Evolutionary conservation across 495 filamentous ascomycete genomes (phyloP).

Genomic region (Xylaria palmicola): DNA sequence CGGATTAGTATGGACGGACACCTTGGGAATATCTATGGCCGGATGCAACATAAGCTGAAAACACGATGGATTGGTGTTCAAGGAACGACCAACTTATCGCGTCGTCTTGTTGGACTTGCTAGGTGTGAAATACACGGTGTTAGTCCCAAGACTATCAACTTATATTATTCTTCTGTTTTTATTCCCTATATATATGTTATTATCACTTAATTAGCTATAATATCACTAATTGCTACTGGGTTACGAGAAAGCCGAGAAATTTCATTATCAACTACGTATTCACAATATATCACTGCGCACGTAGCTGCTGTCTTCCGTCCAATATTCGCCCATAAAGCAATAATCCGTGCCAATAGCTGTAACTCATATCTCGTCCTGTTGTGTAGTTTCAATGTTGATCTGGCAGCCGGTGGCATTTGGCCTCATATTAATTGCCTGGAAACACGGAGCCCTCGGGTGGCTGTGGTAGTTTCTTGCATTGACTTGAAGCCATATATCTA

Average conservation of each 20-base stretch:
- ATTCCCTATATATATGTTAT: too few species aligned
- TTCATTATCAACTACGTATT: background rate
- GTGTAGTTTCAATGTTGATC: background rate
- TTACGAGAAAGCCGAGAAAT: background rate
- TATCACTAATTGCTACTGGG: background rate
- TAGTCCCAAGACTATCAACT: too few species aligned
- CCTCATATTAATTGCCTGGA: constrained; percentile 22
- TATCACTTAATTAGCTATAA: background rate
- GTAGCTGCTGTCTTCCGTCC: background rate
- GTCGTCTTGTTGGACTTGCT: too few species aligned
- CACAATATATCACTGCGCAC: background rate
- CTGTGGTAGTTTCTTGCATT: constrained; percentile 93
- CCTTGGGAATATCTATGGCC: too few species aligned
- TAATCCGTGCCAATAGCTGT: background rate
- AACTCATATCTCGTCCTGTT: constrained; percentile 10
- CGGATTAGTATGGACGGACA: too few species aligned
- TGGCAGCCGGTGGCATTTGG: background rate
- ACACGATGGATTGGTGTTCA: too few species aligned
- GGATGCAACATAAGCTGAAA: too few species aligned
- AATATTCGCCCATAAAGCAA: background rate
- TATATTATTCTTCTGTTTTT: too few species aligned
- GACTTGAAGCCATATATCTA: constrained; percentile 92
- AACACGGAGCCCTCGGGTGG: constrained; percentile 86
- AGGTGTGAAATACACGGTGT: too few species aligned
- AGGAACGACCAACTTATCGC: too few species aligned